phyloP scores from a whole-genome alignment of 192 early-diverging fungal genomes.

The Gryganskiella cystojenkinii region DNA sequence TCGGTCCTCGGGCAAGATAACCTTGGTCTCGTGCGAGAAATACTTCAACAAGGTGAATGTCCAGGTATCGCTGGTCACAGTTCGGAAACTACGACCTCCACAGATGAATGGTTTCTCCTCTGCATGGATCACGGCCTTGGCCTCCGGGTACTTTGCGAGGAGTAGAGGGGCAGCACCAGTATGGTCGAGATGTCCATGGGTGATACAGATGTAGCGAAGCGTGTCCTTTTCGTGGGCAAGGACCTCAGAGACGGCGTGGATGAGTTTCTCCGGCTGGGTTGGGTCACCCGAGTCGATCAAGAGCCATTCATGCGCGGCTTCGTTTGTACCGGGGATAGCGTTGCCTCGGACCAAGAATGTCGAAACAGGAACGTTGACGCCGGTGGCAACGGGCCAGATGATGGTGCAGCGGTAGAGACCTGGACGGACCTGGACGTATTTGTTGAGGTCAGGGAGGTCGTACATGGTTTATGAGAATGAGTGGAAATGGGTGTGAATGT shows the following conservation, averaged over 20 bases:
- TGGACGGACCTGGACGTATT: slow-evolving; percentile 45
- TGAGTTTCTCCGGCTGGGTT: slow-evolving; percentile 24
- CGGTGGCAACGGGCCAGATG: slow-evolving; percentile 22
- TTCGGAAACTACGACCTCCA: slow-evolving; percentile 27
- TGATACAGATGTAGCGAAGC: slow-evolving; percentile 50
- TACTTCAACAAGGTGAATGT: slow-evolving; percentile 33
- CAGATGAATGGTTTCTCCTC: slow-evolving; percentile 47
- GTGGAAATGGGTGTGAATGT: not conserved
- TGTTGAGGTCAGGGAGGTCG: slow-evolving; percentile 48
- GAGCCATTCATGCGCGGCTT: slow-evolving; percentile 35
- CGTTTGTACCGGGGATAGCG: not conserved
- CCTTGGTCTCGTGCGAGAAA: slow-evolving; percentile 43
- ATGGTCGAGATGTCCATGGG: slow-evolving; percentile 53
- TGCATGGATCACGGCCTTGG: slow-evolving; percentile 45
- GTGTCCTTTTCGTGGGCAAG: slow-evolving; percentile 36
- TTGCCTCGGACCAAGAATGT: slow-evolving; percentile 39
- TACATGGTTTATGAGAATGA: slow-evolving; percentile 16
- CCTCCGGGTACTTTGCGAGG: slow-evolving; percentile 40
- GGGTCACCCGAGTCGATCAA: slow-evolving; percentile 46
- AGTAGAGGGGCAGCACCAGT: slow-evolving; percentile 38
- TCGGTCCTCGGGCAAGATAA: slow-evolving; percentile 25
- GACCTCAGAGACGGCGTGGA: slow-evolving; percentile 36
- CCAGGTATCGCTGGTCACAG: slow-evolving; percentile 31
- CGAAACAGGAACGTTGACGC: slow-evolving; percentile 28
- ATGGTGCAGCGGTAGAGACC: slow-evolving; percentile 49